These are phyloP conservation scores for Martiniozyma asiatica DNA, from an alignment of 1,139 yeast species.

Conservation along the genomic window DNA sequence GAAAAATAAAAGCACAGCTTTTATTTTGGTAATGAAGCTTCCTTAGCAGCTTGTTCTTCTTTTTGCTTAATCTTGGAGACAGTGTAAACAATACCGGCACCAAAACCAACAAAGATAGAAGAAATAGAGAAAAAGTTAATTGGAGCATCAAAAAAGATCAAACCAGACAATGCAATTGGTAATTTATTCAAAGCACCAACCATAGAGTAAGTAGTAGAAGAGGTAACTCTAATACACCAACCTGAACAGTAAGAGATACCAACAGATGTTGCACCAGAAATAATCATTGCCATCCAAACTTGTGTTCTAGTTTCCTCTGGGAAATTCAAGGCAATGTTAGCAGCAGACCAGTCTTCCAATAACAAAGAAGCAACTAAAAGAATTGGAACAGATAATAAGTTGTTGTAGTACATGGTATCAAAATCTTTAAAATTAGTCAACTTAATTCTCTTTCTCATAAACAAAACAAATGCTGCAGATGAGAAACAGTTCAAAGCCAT, in stretches of 20 bases:
- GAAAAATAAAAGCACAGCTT: no score
- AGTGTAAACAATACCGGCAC: conserved; percentile 90
- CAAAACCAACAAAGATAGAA: conserved; percentile 84
- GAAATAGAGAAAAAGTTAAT: conserved; percentile 85
- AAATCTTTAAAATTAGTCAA: conserved; percentile 93
- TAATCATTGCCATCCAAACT: conserved; percentile 68
- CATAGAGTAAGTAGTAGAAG: conserved; percentile 97
- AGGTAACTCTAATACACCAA: conserved; percentile 98
- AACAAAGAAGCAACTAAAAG: conserved; percentile 60
- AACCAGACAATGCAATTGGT: conserved; percentile 92
- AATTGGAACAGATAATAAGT: conserved; percentile 83
- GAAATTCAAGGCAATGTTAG: conserved; percentile 64
- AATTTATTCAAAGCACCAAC: conserved; percentile 97
- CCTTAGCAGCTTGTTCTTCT: conserved; percentile 65
- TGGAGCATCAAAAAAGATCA: conserved; percentile 88
- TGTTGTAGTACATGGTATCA: conserved; percentile 97
- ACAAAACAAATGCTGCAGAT: conserved; percentile 83
- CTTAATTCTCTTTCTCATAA: conserved; percentile 96
- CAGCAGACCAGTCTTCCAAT: conserved; percentile 88
- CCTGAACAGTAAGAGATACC: conserved; percentile 98
- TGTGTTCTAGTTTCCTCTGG: conserved; percentile 58
- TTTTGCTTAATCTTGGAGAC: conserved; percentile 85
- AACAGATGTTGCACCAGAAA: conserved; percentile 88
- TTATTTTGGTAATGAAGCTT: conserved; percentile 28
- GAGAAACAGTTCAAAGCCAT: conserved; percentile 91